phyloP scores from a whole-genome alignment of 306 rosid genomes.

The Prosopis cineraria region DNA sequence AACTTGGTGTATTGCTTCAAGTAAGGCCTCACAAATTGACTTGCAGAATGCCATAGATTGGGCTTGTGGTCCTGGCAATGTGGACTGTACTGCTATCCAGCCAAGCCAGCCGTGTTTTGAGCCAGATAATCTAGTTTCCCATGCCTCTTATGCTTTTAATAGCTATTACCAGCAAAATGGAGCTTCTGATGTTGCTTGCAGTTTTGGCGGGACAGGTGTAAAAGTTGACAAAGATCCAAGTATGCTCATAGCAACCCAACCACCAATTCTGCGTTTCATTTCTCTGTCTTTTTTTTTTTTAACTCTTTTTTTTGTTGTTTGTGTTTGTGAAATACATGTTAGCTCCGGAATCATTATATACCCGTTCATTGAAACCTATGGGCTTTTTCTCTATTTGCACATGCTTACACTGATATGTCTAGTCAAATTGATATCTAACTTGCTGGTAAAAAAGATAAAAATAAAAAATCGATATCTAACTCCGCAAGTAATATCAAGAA shows the following conservation, averaged over 20 bases:
- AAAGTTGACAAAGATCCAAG: constrained; percentile 92
- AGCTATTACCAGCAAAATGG: constrained; percentile 90
- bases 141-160: constrained; percentile 91
- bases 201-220: constrained; percentile 87
- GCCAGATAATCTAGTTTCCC: constrained; percentile 83
- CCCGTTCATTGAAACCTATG: not conserved
- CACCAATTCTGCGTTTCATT: not conserved
- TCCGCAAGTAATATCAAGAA: not conserved
- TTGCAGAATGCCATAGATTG: constrained; percentile 93
- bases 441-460: too few relatives aligned
- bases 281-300: constrained; percentile 1
- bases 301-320: not conserved
- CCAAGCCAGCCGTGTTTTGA: constrained; percentile 97
- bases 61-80: constrained; percentile 98
- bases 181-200: constrained; percentile 90
- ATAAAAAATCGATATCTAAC: not conserved
- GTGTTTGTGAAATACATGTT: not conserved
- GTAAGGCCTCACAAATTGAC: constrained; percentile 76
- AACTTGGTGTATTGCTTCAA: constrained; percentile 93
- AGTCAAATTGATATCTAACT: not conserved
- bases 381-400: not conserved
- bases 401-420: not conserved
- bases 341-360: constrained; percentile 9
- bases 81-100: constrained; percentile 90
- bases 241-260: constrained; percentile 46